Conservation (phyloP, 345 rosid species). For the Citrus hindsii region DNA sequence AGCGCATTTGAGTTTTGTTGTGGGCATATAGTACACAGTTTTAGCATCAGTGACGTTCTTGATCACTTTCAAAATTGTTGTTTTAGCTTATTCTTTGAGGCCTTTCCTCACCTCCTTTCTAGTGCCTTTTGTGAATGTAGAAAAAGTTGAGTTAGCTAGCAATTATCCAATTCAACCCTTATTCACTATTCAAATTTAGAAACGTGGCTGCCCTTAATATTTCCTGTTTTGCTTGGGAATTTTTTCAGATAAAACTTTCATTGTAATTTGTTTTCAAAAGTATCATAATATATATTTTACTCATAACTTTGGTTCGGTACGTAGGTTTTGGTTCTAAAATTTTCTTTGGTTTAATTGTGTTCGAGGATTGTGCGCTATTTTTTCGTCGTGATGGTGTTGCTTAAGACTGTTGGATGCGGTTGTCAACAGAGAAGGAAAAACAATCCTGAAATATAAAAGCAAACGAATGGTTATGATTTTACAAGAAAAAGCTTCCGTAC, state of each 20-base stretch:
- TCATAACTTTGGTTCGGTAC: neutral
- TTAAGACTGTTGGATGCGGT: no score
- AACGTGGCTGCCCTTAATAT: neutral
- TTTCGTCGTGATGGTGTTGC: no score
- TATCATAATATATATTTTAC: neutral
- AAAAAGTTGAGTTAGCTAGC: conserved; percentile 7
- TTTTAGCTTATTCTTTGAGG: conserved; percentile 30
- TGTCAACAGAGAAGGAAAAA: no score
- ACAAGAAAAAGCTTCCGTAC: no score
- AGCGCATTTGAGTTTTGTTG: conserved; percentile 31
- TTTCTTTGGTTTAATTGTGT: neutral
- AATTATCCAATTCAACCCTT: neutral
- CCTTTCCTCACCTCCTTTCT: conserved; percentile 3
- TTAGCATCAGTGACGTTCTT: conserved; percentile 6
- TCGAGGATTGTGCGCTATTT: neutral
- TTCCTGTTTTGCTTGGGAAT: conserved; percentile 6
- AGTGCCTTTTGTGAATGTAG: conserved; percentile 32
- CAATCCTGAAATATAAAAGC: neutral
- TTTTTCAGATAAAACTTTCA: neutral
- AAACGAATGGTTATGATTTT: no score
- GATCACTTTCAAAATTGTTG: conserved; percentile 7
- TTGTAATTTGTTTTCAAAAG: conserved; percentile 4
- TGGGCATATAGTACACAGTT: conserved; percentile 20
- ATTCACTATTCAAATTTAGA: neutral
- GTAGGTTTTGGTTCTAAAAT: neutral